Conservation (phyloP, 2,329 filamentous ascomycete species). For the Cadophora gregata region DNA sequence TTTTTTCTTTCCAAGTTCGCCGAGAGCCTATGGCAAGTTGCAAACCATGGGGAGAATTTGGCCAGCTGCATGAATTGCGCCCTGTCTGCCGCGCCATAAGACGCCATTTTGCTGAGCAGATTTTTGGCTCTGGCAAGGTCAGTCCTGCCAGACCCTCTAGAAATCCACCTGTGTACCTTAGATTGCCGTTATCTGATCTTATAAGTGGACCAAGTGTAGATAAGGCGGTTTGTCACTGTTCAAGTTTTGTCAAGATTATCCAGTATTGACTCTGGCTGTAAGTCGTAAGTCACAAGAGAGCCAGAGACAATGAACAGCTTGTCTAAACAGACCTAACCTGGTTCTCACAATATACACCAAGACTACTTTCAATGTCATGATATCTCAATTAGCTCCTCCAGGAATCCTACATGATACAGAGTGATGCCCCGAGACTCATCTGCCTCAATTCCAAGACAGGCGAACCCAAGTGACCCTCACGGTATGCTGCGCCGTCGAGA, state of each 20-base stretch:
- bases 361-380: constrained; percentile 32
- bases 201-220: not conserved
- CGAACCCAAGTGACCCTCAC: constrained; percentile 29
- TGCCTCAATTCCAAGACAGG: constrained; percentile 25
- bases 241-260: not conserved
- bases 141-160: not conserved
- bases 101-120: constrained; percentile 25
- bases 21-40: constrained; percentile 25
- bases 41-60: constrained; percentile 12
- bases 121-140: constrained; percentile 13
- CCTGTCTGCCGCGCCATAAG: constrained; percentile 20
- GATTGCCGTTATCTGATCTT: not conserved
- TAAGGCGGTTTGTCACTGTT: not conserved
- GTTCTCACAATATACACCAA: constrained; percentile 15
- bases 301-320: not conserved
- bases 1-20: constrained; percentile 9
- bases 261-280: not conserved
- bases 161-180: constrained; percentile 1
- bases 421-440: constrained; percentile 26
- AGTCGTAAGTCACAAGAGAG: constrained; percentile 5
- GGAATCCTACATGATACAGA: constrained; percentile 43
- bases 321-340: constrained; percentile 9
- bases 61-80: constrained; percentile 18
- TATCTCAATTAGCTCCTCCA: constrained; percentile 41
- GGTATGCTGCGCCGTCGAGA: constrained; percentile 40